These are phyloP conservation scores for Fagopyrum tataricum DNA, from an alignment of 148 eudicot species.

Conservation along the genomic window DNA sequence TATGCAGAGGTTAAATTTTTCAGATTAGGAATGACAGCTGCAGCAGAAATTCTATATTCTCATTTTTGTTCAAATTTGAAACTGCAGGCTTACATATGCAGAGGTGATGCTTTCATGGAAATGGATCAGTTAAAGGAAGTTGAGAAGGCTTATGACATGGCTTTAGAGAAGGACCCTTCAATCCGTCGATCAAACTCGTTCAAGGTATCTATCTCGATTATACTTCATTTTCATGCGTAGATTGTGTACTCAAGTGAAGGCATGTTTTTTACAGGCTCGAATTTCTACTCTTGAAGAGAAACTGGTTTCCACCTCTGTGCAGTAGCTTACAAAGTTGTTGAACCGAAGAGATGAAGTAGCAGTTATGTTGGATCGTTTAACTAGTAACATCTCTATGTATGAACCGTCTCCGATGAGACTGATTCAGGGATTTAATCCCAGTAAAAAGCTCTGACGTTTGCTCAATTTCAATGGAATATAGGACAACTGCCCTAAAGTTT, in stretches of 20 bases:
- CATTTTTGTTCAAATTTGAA: neutral
- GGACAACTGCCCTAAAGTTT: too few species aligned
- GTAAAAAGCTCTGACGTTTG: too few species aligned
- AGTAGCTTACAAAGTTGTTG: neutral
- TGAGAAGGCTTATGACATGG: constrained; percentile 55
- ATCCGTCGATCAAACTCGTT: constrained; percentile 65
- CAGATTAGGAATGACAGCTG: neutral
- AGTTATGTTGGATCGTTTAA: neutral
- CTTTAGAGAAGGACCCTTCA: constrained; percentile 60
- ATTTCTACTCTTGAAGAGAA: constrained; percentile 10
- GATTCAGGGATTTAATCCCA: too few species aligned
- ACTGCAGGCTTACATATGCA: constrained; percentile 73
- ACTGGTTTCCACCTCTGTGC: neutral
- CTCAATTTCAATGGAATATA: too few species aligned
- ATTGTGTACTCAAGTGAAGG: neutral
- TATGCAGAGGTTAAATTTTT: constrained; percentile 52
- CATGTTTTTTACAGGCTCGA: constrained; percentile 4
- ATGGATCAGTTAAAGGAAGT: constrained; percentile 56
- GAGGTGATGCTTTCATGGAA: constrained; percentile 74
- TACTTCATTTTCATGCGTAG: too few species aligned
- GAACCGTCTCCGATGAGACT: too few species aligned
- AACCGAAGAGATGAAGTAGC: neutral
- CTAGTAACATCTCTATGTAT: too few species aligned
- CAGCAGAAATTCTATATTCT: neutral
- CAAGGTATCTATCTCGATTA: constrained; percentile 64